A percentile compares a stretch with the other conserved stretches of the same genome.
phyloP scores from a whole-genome alignment of 768 basidiomycete species.

The Cubamyces lactineus region DNA sequence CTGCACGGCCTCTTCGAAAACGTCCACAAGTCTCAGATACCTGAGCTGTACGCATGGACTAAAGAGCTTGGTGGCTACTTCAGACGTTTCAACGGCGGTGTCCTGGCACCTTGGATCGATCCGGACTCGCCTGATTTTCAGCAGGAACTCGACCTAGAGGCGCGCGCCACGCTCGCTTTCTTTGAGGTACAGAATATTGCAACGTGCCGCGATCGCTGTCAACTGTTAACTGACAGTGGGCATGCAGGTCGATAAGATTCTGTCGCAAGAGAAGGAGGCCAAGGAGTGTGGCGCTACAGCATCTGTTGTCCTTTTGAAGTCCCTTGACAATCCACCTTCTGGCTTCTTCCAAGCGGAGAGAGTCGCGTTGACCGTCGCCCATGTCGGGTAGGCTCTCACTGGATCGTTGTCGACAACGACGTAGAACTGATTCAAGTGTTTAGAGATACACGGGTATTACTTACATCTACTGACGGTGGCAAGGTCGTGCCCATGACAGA shows the following conservation, averaged over 20 bases:
- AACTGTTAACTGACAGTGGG: not conserved
- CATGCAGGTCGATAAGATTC: conserved; percentile 69
- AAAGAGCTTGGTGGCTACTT: conserved; percentile 89
- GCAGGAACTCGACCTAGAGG: conserved; percentile 68
- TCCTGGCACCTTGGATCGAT: conserved; percentile 66
- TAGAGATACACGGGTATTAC: conserved; percentile 58
- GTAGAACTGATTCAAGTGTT: not conserved
- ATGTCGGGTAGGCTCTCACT: conserved; percentile 71
- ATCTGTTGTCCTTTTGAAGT: conserved; percentile 89
- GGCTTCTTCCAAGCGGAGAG: conserved; percentile 84
- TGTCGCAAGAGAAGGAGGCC: conserved; percentile 70
- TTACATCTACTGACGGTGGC: conserved; percentile 77
- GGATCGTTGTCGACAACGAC: not conserved
- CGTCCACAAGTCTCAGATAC: conserved; percentile 68
- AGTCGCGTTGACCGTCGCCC: conserved; percentile 85
- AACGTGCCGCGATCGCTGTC: not conserved
- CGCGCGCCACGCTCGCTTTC: conserved; percentile 85
- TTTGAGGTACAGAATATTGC: conserved; percentile 61
- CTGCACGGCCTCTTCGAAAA: conserved; percentile 85
- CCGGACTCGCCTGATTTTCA: conserved; percentile 32
- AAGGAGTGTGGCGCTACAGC: conserved; percentile 88
- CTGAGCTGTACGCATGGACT: conserved; percentile 76
- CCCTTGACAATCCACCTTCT: conserved; percentile 75
- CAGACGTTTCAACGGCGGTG: conserved; percentile 84
- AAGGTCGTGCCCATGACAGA: conserved; percentile 87